A percentile compares a stretch with the other conserved stretches of the same genome.
Evolutionary conservation across 345 rosid species (phyloP).

Genomic region (Salix purpurea): DNA sequence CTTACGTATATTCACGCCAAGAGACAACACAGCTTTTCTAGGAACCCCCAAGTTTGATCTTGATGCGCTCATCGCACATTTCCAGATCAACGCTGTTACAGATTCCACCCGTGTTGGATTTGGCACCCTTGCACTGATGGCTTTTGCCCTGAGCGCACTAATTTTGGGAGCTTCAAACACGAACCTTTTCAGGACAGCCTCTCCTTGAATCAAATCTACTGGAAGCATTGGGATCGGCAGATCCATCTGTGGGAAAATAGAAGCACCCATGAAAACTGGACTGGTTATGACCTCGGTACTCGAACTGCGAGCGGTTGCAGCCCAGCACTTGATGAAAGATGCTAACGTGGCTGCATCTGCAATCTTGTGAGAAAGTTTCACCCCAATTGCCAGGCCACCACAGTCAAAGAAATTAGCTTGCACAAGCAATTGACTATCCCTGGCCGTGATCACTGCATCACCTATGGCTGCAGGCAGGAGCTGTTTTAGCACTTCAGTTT

Average conservation of each 20-base stretch:
- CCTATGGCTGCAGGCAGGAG: constrained; percentile 22
- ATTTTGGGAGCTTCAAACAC: constrained; percentile 11
- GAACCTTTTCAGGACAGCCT: constrained; percentile 9
- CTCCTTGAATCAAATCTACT: neutral
- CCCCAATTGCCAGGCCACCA: constrained; percentile 22
- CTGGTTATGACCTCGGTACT: neutral
- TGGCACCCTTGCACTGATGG: neutral
- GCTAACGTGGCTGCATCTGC: constrained; percentile 15
- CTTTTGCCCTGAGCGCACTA: neutral
- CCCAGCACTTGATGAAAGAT: constrained; percentile 27
- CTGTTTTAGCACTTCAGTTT: neutral
- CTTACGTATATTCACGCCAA: constrained; percentile 6
- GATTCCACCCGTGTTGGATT: constrained; percentile 17
- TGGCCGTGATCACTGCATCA: constrained; percentile 1
- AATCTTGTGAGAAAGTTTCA: constrained; percentile 18
- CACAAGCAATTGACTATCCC: constrained; percentile 1
- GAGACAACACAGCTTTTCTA: constrained; percentile 2
- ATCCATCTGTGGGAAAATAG: constrained; percentile 19
- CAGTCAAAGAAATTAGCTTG: constrained; percentile 31
- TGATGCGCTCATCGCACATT: constrained; percentile 5
- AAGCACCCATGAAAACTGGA: constrained; percentile 9
- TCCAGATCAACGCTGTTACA: constrained; percentile 11
- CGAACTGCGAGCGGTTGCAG: neutral
- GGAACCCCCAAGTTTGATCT: neutral
- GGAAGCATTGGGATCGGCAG: neutral